These are phyloP conservation scores for Iberis pinnata DNA, from an alignment of 345 rosid genomes.

Conservation along the genomic window DNA sequence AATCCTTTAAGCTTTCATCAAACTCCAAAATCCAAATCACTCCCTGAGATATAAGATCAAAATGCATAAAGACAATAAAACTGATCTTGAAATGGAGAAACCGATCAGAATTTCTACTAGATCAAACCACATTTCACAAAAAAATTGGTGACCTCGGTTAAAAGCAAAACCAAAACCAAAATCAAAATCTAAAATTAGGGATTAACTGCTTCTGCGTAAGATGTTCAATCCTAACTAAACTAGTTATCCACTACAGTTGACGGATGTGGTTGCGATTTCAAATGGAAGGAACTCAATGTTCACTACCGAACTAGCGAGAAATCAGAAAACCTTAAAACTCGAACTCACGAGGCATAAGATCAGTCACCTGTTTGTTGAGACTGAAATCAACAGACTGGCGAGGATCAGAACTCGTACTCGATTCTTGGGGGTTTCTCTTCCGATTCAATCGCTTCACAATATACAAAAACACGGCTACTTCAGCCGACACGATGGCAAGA, in stretches of 20 bases:
- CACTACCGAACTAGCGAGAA: background rate
- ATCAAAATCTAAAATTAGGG: slow-evolving; percentile 3
- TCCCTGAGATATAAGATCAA: slow-evolving; percentile 48
- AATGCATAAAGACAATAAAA: background rate
- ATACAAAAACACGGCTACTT: slow-evolving; percentile 32
- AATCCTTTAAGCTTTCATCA: slow-evolving; percentile 41
- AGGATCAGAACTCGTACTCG: slow-evolving; percentile 30
- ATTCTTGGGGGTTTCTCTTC: slow-evolving; percentile 22
- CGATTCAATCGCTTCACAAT: slow-evolving; percentile 35
- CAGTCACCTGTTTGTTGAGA: slow-evolving; percentile 42
- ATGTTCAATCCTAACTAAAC: background rate
- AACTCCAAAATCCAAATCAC: slow-evolving; percentile 72
- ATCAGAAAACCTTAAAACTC: background rate
- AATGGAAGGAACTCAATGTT: slow-evolving; percentile 2
- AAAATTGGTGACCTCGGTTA: too few species aligned
- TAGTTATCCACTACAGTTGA: background rate
- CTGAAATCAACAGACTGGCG: slow-evolving; percentile 37
- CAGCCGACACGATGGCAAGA: slow-evolving; percentile 27
- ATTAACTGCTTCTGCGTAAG: background rate
- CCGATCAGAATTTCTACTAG: background rate
- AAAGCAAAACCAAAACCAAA: too few species aligned
- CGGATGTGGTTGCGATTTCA: background rate
- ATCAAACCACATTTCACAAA: background rate
- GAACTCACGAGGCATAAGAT: background rate
- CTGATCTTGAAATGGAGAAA: too few species aligned